phyloP scores from a whole-genome alignment of 305 asterid genomes.

The Withania somnifera region DNA sequence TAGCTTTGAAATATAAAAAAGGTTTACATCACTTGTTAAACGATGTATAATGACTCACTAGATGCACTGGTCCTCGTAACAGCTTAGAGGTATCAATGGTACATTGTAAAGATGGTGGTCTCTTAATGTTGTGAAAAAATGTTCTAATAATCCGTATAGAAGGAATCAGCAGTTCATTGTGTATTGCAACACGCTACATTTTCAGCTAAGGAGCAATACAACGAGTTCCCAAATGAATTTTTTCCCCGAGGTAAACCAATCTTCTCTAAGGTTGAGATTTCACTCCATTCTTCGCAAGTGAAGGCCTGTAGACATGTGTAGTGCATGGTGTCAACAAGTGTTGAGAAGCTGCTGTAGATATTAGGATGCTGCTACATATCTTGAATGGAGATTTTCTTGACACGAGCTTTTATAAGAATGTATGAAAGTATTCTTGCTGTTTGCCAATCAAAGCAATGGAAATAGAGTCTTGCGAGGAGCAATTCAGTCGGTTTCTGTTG shows the following conservation, averaged over 20 bases:
- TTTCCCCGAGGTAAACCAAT: neutral
- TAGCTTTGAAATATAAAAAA: neutral
- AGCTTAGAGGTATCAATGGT: neutral
- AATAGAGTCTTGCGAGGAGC: neutral
- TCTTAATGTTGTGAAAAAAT: neutral
- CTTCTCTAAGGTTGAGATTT: neutral
- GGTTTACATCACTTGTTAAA: neutral
- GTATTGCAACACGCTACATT: neutral
- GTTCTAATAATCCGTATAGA: neutral
- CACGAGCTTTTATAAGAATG: neutral
- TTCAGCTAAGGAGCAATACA: neutral
- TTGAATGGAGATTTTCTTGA: neutral
- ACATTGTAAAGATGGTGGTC: neutral
- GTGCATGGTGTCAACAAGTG: neutral
- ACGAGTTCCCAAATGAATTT: neutral
- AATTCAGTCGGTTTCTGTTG: slow-evolving; percentile 10
- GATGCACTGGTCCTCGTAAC: neutral
- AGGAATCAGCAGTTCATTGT: neutral
- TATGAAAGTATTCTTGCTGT: neutral
- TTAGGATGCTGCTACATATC: neutral
- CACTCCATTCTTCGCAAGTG: neutral
- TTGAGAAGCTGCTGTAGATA: neutral
- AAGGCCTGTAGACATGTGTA: neutral
- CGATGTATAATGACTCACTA: neutral
- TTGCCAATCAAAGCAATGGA: neutral